phyloP scores from a whole-genome alignment of 192 early-diverging fungal genomes.

The Coemansia sp. region DNA sequence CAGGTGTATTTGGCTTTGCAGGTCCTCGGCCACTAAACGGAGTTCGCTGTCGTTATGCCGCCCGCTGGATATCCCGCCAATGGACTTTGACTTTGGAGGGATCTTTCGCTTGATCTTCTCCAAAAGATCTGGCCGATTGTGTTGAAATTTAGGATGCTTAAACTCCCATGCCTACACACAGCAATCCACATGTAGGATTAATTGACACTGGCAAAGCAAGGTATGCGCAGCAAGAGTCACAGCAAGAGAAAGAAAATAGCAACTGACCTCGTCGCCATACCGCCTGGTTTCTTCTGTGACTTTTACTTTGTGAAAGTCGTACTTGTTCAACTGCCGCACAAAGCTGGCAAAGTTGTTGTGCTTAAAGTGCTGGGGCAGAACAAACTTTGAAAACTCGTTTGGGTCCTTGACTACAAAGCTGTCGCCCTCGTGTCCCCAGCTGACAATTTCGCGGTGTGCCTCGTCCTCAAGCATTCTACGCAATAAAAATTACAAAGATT shows the following conservation, averaged over 20 bases:
- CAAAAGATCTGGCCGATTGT: constrained; percentile 62
- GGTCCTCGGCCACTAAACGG: constrained; percentile 39
- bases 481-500: not conserved
- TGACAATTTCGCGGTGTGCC: constrained; percentile 45
- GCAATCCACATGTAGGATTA: not conserved
- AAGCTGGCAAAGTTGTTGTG: constrained; percentile 92
- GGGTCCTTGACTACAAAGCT: constrained; percentile 85
- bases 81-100: constrained; percentile 49
- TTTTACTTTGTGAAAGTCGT: constrained; percentile 75
- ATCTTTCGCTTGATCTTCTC: constrained; percentile 70
- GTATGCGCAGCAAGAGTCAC: too few species aligned
- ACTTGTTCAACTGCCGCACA: constrained; percentile 86
- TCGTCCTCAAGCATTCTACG: constrained; percentile 52
- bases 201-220: not conserved
- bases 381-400: constrained; percentile 70
- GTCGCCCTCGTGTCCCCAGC: constrained; percentile 79
- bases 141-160: constrained; percentile 77
- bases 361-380: constrained; percentile 84
- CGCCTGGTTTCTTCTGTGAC: constrained; percentile 45
- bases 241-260: not conserved
- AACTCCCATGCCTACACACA: constrained; percentile 78
- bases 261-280: constrained; percentile 50
- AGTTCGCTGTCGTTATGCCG: constrained; percentile 37
- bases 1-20: constrained; percentile 50
- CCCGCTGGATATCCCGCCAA: constrained; percentile 37